Evolutionary conservation across 306 rosid species (phyloP), one percentile per base, ranked within the genome.

Genomic region (Inga oerstediana): DNA sequence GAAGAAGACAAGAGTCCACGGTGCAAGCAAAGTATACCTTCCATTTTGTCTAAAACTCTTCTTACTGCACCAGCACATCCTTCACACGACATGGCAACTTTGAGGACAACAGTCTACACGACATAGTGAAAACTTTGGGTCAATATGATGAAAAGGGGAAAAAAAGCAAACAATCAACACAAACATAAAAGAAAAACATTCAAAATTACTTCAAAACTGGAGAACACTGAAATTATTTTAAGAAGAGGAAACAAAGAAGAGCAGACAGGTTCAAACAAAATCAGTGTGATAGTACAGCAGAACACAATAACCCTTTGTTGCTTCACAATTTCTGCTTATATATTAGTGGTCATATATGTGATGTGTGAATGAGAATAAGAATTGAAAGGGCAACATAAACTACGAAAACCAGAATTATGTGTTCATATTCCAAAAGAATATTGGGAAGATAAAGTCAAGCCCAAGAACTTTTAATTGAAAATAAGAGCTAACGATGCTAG

Each of bases 31-130:
- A 78, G 79, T 78, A 46, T 87, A 96, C 99, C 99, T 90, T 94
- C 95, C 90, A 97, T 65, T 81, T 97, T 97, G 17, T 88, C 99
- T 88, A 94, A 89, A 69, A 94, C 99, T 86, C 98, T 90, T 74
- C 89, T 89, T 78, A 97, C 99, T 6, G 98, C 99, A 46, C 98
- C 99, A 72, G 84, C 91, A 70, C 98, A 97, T 30, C 98, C 97
- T 87, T 91, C 84, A 65, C 99, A 97, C n/a, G 99, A 94, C 99
- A 97, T 97, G 8, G 86, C 93, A 83, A 97, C 99, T 88, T 94
- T 94, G 87, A 97, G 98, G 69, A 91, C 95, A 44, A 92, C 93
- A 52, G 95, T 97, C 99, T 94, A 89, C 90, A 77, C 78, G 73
- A 81, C 78, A 76, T 34, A 72, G 79, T 34, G 49, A 72, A 39